Base-by-base conservation (phyloP, 192 early-diverging fungal species). In the Gryganskiella cystojenkinii region DNA sequence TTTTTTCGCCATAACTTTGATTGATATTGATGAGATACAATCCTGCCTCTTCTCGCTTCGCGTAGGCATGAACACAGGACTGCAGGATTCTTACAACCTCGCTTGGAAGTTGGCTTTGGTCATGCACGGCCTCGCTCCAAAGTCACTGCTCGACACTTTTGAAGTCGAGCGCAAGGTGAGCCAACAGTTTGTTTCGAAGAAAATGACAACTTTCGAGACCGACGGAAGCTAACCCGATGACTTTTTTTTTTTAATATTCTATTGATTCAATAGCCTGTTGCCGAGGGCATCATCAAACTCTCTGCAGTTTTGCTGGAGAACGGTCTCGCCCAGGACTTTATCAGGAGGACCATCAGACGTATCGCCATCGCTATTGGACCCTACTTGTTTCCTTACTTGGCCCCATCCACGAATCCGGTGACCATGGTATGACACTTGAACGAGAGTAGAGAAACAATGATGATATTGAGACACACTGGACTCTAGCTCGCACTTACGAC, bases 51-150 rank as follows among this genome's bases (percentile, higher is more conserved):
- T 28, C n/a, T n/a, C n/a, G n/a, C n/a, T n/a, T n/a, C n/a, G n/a
- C 19, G 30, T 66, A 70, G 85, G 85, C 0, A 76, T 83, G 68
- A 81, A 81, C 63, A 61, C 52, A 9, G 85, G 85, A 6, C 34
- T 84, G 6, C 78, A 81, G 30, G 85, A 86, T 44, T 81, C 83
- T 14, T 68, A 50, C 56, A 84, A 84, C 60, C 31, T 86, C 52
- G 56, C 70, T 1, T 86, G 85, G 85, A 86, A 84, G 64, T 28
- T 84, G 28, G 82, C 71, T 3, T 43, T 74, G 0, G 84, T 83
- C n/a, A 19, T 86, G 14, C 61, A 78, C 19, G 66, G 66, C 7
- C 55, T 69, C 22, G 74, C 74, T 0, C 74, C 74, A 17, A 27
- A 62, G 40, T 11, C 40, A 5, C n/a, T 78, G 37, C 49, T 78